phyloP scores from a whole-genome alignment of 179 eudicot genomes.

The Corrigiola litoralis region DNA sequence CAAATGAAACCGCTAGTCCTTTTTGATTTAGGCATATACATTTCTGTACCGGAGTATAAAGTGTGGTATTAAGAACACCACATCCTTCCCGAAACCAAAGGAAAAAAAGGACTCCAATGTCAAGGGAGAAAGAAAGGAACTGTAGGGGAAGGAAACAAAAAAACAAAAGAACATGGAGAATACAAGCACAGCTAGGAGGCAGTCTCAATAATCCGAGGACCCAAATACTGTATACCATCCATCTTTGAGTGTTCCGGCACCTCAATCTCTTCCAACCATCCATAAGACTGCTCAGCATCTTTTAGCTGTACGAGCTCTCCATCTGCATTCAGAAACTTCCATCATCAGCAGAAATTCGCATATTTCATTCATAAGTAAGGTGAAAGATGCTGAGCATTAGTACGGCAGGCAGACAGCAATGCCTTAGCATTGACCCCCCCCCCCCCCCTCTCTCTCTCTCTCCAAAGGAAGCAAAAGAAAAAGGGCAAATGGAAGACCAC shows the following conservation, averaged over 20 bases:
- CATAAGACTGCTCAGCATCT: slow-evolving; percentile 24
- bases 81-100: not conserved
- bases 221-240: slow-evolving; percentile 45
- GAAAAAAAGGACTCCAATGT: not conserved
- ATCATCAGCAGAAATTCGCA: not conserved
- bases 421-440: too few relatives aligned
- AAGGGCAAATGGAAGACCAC: too few relatives aligned
- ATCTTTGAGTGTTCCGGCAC: slow-evolving; percentile 43
- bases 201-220: slow-evolving; percentile 40
- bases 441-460: too few relatives aligned
- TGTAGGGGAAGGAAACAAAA: not conserved
- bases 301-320: slow-evolving; percentile 10
- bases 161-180: not conserved
- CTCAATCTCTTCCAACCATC: slow-evolving; percentile 61
- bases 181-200: slow-evolving; percentile 5
- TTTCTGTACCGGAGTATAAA: not conserved
- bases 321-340: slow-evolving; percentile 25
- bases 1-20: not conserved
- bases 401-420: too few relatives aligned
- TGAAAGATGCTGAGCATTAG: too few relatives aligned
- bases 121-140: slow-evolving; percentile 7
- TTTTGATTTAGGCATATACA: slow-evolving; percentile 18
- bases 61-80: slow-evolving; percentile 18
- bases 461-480: too few relatives aligned
- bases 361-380: not conserved